Evolutionary conservation across 495 filamentous ascomycete species (phyloP).

Genomic region (Podospora appendiculata): DNA sequence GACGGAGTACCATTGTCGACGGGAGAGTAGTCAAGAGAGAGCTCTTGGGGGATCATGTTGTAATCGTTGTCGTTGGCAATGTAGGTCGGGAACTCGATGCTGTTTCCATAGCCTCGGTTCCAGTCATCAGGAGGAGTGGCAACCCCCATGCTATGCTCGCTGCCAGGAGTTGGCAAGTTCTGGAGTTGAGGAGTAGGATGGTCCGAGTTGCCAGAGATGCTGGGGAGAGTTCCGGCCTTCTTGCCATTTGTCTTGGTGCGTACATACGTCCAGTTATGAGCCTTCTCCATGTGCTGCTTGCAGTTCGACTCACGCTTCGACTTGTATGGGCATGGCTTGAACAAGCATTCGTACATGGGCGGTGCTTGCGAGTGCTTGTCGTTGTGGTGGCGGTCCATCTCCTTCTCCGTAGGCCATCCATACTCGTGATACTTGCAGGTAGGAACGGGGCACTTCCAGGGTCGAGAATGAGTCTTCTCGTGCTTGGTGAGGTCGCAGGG

Average conservation of each 20-base stretch:
- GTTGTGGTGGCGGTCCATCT: constrained; percentile 88
- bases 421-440: constrained; percentile 79
- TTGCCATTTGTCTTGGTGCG: constrained; percentile 82
- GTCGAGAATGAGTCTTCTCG: constrained; percentile 92
- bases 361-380: constrained; percentile 86
- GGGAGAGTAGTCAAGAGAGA: constrained; percentile 43
- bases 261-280: constrained; percentile 82
- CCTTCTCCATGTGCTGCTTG: constrained; percentile 99
- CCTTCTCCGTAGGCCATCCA: constrained; percentile 97
- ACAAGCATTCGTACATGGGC: constrained; percentile 72
- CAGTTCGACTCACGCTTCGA: constrained; percentile 96
- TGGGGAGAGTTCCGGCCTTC: constrained; percentile 26
- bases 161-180: constrained; percentile 43
- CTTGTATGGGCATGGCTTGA: constrained; percentile 78
- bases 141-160: constrained; percentile 30
- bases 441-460: constrained; percentile 78
- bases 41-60: constrained; percentile 30
- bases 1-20: constrained; percentile 40
- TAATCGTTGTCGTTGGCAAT: constrained; percentile 28
- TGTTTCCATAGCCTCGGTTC: constrained; percentile 20
- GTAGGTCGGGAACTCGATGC: constrained; percentile 35
- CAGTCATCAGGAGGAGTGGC: constrained; percentile 38
- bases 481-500: constrained; percentile 93
- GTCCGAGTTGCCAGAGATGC: constrained; percentile 19
- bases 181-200: constrained; percentile 49